Evolutionary conservation across 345 rosid genomes (phyloP), one percentile per base, ranked within the genome.

Genomic region (Aquilaria sinensis): DNA sequence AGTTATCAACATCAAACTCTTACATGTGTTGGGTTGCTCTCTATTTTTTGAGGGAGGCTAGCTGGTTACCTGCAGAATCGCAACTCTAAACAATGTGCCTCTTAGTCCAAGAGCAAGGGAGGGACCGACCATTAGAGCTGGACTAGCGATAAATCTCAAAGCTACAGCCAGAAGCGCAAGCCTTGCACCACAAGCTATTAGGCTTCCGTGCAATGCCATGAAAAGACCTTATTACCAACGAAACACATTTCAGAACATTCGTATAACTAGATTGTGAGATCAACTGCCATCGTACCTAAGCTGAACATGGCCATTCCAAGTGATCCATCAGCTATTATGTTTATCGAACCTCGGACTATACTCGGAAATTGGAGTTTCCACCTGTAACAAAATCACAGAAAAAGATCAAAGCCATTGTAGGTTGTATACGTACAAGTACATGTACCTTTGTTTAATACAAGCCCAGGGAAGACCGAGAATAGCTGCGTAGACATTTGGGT

Each of bases 271-370:
- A 23, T 23, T 23, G 51, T 51, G 47, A 57, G 7, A 47, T 12
- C 48, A 53, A 23, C 23, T 23, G 23, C 23, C 23, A 31, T 47
- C 43, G 12, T 85, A 87, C 98, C 94, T 78, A 93, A 66, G 85
- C 98, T 93, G 85, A 85, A 87, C 96, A 87, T 90, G 52, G 98
- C 89, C 97, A 93, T 93, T 10, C 96, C 98, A 62, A 90, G 90
- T 60, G 97, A 96, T 72, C 98, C 97, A 62, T 60, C 74, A 32
- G 97, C 80, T 56, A 90, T 13, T 74, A 93, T 75, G 30, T 14
- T 33, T 66, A 90, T 85, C 7, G 94, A 93, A 66, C 85, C 76
- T 46, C 75, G 76, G 10, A 90, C 60, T 67, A 93, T 76, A 51
- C 52, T 80, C 10, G 96, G 98, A 75, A 93, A 15, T 56, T 86